These are phyloP conservation scores for Basidioascus undulatus DNA, from an alignment of 768 basidiomycete species.

Conservation along the genomic window DNA sequence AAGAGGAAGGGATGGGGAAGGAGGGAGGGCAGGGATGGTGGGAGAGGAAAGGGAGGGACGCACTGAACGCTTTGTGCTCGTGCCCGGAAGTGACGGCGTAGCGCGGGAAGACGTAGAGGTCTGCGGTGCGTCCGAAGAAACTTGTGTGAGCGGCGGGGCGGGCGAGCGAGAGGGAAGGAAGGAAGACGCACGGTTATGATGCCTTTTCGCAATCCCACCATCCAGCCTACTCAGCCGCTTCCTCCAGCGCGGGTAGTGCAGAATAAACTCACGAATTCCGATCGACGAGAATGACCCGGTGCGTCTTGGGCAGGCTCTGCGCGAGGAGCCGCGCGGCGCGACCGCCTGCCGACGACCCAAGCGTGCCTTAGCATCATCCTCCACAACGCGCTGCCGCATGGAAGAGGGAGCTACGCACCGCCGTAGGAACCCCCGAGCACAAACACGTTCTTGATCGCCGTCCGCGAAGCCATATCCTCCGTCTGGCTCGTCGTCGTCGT, in stretches of 20 bases:
- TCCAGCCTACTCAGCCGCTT: too few relatives aligned
- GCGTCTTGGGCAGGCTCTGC: neutral
- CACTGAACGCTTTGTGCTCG: conserved; percentile 8
- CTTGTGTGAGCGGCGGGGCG: neutral
- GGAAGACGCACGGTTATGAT: neutral
- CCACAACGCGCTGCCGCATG: too few relatives aligned
- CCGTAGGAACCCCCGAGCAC: too few relatives aligned
- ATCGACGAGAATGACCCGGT: neutral
- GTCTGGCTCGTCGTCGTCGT: too few relatives aligned
- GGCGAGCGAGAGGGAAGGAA: neutral
- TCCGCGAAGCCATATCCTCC: too few relatives aligned
- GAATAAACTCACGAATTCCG: too few relatives aligned
- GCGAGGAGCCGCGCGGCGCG: neutral
- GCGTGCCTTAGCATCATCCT: too few relatives aligned
- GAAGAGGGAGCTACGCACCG: too few relatives aligned
- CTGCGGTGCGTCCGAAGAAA: neutral
- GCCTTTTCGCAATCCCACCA: too few relatives aligned
- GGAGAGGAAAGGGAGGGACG: conserved; percentile 4
- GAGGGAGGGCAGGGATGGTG: neutral
- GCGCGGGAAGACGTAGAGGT: conserved; percentile 1
- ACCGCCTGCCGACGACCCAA: neutral
- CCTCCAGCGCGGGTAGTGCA: too few relatives aligned
- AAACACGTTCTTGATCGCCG: too few relatives aligned
- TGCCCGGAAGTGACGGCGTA: conserved; percentile 3
- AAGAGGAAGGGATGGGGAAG: neutral